These are phyloP conservation scores for Chlamydomonas applanata DNA, from an alignment of 139 green algal genomes.

Conservation along the genomic window DNA sequence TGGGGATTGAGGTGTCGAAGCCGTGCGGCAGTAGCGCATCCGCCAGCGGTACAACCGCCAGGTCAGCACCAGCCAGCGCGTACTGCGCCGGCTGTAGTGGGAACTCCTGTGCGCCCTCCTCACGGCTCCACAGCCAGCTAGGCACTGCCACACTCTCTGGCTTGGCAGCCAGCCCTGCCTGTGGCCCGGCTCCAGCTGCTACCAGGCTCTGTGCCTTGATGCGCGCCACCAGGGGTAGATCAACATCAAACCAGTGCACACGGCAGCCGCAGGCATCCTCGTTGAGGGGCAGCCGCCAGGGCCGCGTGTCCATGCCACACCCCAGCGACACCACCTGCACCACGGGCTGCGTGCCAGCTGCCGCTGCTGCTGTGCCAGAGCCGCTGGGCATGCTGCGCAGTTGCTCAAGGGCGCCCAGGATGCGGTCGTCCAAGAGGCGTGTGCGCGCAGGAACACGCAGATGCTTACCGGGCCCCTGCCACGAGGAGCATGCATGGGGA, in stretches of 20 bases:
- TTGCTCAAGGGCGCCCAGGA: constrained; percentile 12
- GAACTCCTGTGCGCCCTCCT: not conserved
- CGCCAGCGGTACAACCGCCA: constrained; percentile 22
- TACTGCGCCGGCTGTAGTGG: constrained; percentile 14
- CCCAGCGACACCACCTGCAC: constrained; percentile 45
- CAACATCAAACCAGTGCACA: constrained; percentile 37
- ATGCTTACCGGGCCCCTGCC: constrained; percentile 36
- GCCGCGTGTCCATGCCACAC: constrained; percentile 47
- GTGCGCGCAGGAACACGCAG: constrained; percentile 43
- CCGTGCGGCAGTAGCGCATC: constrained; percentile 16
- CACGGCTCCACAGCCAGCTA: too few species aligned
- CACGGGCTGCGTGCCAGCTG: not conserved
- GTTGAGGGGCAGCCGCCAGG: constrained; percentile 34
- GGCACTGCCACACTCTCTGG: too few species aligned
- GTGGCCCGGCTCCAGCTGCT: not conserved
- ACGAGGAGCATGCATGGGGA: too few species aligned
- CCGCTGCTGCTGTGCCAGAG: too few species aligned
- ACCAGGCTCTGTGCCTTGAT: constrained; percentile 20
- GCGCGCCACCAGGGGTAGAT: constrained; percentile 20
- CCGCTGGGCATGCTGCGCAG: not conserved
- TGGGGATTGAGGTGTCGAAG: not conserved
- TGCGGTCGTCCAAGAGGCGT: constrained; percentile 38
- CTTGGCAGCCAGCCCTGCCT: too few species aligned
- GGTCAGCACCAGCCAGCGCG: constrained; percentile 20
- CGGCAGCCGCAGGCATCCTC: not conserved